Base-by-base conservation (phyloP, 805 yeast genomes). In the Priceomyces medius region DNA sequence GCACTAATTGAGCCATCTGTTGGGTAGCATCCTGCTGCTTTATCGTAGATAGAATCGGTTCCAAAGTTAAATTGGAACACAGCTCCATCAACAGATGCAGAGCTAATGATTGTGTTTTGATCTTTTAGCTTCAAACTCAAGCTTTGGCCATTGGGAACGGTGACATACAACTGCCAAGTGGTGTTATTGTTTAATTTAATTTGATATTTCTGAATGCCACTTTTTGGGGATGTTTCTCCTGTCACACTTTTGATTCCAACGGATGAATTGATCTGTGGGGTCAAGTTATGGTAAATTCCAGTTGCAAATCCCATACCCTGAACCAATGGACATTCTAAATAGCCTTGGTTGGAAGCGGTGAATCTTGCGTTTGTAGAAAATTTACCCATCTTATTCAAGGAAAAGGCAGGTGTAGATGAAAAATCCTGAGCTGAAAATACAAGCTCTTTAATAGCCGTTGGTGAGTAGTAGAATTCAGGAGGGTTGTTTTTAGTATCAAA, bases 261-360 rank as follows among this genome's bases (percentile, higher is more conserved):
- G 2, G 34, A 19, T 3, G 46, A 38, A 26, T 31, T 5, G 10
- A 45, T 26, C 31, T 43, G 35, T 8, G 49, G 49, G 7, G 33
- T 45, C 20, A 43, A 29, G 17, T 43, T 35, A 50, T 74, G 60
- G 48, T 76, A 77, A 20, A 78, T 60, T 16, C 80, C 88, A 16
- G 95, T 82, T 12, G 85, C 73, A 46, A 85, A 79, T 0, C 95
- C 95, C 77, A 73, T 72, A 26, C 96, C 96, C 56, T 83, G 88
- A 3, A 80, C 82, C 37, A 84, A 53, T 2, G 88, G 88, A 23
- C 28, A 21, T 10, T 39, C 37, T 18, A 39, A 32, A 13, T 32
- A 19, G 10, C 35, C 35, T 7, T 35, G 24, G 18, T 35, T 38
- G 7, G 19, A 14, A 16, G 38, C 38, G 18, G 49, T 32, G 21